Evolutionary conservation across 177 flowering plant genomes (phyloP), one percentile per base, ranked within the genome.

Genomic region (Vitis hybrid): DNA sequence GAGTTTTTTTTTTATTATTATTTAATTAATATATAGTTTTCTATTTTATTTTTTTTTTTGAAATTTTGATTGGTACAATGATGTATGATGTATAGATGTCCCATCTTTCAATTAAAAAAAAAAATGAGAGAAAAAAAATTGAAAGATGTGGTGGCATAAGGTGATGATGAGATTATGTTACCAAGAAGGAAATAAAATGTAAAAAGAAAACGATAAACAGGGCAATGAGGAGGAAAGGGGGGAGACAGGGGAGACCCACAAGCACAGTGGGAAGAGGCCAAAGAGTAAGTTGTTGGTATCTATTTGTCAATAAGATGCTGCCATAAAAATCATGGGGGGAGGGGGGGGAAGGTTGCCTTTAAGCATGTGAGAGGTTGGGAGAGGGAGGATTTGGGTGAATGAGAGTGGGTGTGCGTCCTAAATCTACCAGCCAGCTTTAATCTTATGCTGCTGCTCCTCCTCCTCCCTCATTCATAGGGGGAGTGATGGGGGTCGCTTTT

Each of bases 341-440:
- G 11, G 2, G 51, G 18, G 30, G 14, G 64, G 12, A 15, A 2
- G 50, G 20, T 61, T 61, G 35, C 41, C 27, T 61, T 17, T 2
- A 61, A 27, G 64, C 64, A 61, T 61, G 61, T 58, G 64, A 41
- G 64, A 61, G 64, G 64, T 41, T 61, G 9, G 46, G 9, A 35
- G 46, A 41, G 41, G 51, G 64, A 35, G 8, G 27, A 3, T 58
- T 58, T 21, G 21, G 21, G 61, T 8, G 61, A 17, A 10, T 15
- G 35, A 18, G n/a, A 18, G 30, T 27, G 30, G 30, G 30, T 27
- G 30, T 27, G 30, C 30, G 4, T 17, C 50, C 50, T 8, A n/a
- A 41, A 41, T 41, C 9, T 41, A 15, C 2, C 41, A 49, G 20
- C 41, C 64, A 61, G 51, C 64, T 61, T 61, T 61, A 61, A 61